Base-by-base conservation (phyloP, 495 filamentous ascomycete genomes). In the Articulospora tetracladia region DNA sequence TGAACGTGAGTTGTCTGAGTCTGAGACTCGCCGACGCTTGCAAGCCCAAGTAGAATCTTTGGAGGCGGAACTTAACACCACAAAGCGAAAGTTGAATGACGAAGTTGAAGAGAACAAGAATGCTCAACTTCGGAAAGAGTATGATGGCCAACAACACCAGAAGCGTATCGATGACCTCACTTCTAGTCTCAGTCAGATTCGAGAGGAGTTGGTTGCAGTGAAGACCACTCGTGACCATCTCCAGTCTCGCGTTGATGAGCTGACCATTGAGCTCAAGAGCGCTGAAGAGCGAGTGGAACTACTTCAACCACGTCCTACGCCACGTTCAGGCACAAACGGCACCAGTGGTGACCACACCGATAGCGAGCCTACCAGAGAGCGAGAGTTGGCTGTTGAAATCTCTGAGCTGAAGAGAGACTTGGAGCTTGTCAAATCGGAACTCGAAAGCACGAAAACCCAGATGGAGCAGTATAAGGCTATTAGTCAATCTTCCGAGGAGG, bases 381-480 rank as follows among this genome's bases (percentile, higher is more conserved):
- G 96, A 69, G 90, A 97, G 63, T 74, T 97, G 8, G 81, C 84
- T 51, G 79, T 93, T 26, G 87, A 97, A 68, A 82, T 93, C 22
- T 85, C 88, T 0, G 89, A 96, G 59, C 79, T 98, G 52, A 92
- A 90, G 69, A 86, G 88, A 54, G 86, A 90, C 61, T 77, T 97
- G 20, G 90, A 94, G 28, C 73, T 93, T 32, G 79, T 84, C 11
- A 87, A 81, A 63, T 81, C 80, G 25, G 90, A 97, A 60, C 77
- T 97, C 20, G 86, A 94, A 59, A 86, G 85, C 66, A 81, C 89
- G 12, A 90, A 89, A 70, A 79, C 83, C 28, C 85, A 95, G 63
- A 86, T 86, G 28, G 92, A 96, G 69, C 86, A 89, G 62, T 97
- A 95, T 77, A 92, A 90, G 67, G 81, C 83, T n/a, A 93, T 98